Percentiles rank a stretch among this genome's conserved stretches.
Conservation (phyloP, 352 stramenopile species). For the Phytophthora multivora region DNA sequence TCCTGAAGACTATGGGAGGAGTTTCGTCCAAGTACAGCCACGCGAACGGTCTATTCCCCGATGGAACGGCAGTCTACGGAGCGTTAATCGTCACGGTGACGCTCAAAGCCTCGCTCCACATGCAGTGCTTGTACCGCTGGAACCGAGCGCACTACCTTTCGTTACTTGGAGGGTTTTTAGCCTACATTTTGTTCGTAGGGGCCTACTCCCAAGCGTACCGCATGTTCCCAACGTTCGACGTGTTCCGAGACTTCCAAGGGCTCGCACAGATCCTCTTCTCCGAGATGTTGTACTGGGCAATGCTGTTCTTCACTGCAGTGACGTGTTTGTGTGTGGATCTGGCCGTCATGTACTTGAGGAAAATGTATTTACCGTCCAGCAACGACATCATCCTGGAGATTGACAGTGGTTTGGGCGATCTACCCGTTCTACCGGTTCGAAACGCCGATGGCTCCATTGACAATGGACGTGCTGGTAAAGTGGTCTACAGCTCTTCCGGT, state of each 20-base stretch:
- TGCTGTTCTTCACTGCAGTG: constrained; percentile 69
- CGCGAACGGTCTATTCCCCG: constrained; percentile 69
- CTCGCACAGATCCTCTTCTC: constrained; percentile 64
- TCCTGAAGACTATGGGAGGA: constrained; percentile 44
- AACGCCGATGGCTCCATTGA: constrained; percentile 19
- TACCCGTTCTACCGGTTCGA: constrained; percentile 16
- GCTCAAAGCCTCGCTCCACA: constrained; percentile 71
- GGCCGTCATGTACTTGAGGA: constrained; percentile 72
- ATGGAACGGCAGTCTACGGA: constrained; percentile 82
- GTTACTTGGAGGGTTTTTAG: constrained; percentile 61
- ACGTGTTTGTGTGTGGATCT: constrained; percentile 67
- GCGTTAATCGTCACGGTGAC: constrained; percentile 79
- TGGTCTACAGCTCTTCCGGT: constrained; percentile 37
- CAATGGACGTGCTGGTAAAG: constrained; percentile 16
- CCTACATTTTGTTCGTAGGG: constrained; percentile 75
- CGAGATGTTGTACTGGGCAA: constrained; percentile 61
- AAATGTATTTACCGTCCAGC: constrained; percentile 86
- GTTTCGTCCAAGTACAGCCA: constrained; percentile 48
- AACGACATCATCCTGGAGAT: constrained; percentile 89
- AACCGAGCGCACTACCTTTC: constrained; percentile 74
- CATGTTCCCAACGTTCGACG: constrained; percentile 65
- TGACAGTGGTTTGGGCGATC: constrained; percentile 65
- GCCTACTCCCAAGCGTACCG: constrained; percentile 71
- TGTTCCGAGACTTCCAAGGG: constrained; percentile 79
- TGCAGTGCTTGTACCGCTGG: constrained; percentile 82